phyloP scores from a whole-genome alignment of 208 protist genomes.

The Leishmania turanica region DNA sequence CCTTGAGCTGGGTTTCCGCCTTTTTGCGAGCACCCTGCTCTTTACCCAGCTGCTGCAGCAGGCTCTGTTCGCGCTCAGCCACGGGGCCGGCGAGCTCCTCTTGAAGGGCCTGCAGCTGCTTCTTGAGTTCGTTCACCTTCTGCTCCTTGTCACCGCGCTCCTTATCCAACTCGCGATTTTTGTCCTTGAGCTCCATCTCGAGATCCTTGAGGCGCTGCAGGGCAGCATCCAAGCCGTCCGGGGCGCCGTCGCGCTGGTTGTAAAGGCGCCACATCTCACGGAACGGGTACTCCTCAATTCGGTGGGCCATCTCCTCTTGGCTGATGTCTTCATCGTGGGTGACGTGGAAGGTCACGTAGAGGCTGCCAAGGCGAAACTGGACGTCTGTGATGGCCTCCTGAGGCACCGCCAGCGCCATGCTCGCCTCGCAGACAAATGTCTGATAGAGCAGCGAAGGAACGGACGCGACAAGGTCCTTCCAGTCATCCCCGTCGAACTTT shows the following conservation, averaged over 20 bases:
- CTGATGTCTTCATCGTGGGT: slow-evolving; percentile 77
- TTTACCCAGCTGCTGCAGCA: slow-evolving; percentile 51
- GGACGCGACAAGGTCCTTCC: slow-evolving; percentile 52
- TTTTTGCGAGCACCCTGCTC: slow-evolving; percentile 50
- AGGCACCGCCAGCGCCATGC: slow-evolving; percentile 44
- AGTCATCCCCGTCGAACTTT: slow-evolving; percentile 83
- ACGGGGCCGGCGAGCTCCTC: slow-evolving; percentile 34
- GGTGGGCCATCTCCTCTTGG: slow-evolving; percentile 69
- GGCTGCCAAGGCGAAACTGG: slow-evolving; percentile 75
- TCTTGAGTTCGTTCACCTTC: slow-evolving; percentile 39
- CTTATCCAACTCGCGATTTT: slow-evolving; percentile 49
- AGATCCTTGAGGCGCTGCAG: slow-evolving; percentile 57
- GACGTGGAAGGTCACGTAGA: slow-evolving; percentile 86
- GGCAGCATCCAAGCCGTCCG: slow-evolving; percentile 63
- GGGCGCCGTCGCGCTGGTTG: slow-evolving; percentile 57
- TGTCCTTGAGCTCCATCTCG: slow-evolving; percentile 59
- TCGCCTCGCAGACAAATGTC: slow-evolving; percentile 65
- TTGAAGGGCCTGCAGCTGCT: slow-evolving; percentile 37
- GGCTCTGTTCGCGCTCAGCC: slow-evolving; percentile 47
- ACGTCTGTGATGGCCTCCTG: slow-evolving; percentile 48
- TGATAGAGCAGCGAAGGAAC: slow-evolving; percentile 39
- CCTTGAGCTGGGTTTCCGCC: slow-evolving; percentile 37
- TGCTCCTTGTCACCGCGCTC: slow-evolving; percentile 39
- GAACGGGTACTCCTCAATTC: slow-evolving; percentile 78
- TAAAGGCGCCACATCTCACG: slow-evolving; percentile 84